A percentile compares a stretch with the other conserved stretches of the same genome.
Evolutionary conservation across 352 stramenopile genomes (phyloP).

Genomic region (Phytophthora rubi): DNA sequence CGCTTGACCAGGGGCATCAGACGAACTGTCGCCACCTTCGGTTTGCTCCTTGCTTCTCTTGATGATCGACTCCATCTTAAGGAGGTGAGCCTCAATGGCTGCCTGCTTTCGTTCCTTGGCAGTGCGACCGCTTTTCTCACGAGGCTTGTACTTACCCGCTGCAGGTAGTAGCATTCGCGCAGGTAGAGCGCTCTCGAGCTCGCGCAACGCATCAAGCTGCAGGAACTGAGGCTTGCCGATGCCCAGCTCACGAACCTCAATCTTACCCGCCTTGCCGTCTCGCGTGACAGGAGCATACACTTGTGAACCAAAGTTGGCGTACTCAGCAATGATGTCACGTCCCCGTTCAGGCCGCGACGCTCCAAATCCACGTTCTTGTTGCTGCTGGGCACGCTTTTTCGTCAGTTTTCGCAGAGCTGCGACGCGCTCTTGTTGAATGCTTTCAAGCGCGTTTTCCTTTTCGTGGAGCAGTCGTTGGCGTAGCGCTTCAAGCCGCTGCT

Average conservation of each 20-base stretch:
- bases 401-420: slow-evolving; percentile 91
- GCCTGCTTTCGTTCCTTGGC: slow-evolving; percentile 83
- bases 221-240: slow-evolving; percentile 61
- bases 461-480: slow-evolving; percentile 79
- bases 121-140: slow-evolving; percentile 59
- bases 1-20: not conserved
- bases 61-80: slow-evolving; percentile 90
- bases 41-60: slow-evolving; percentile 61
- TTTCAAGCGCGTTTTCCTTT: slow-evolving; percentile 77
- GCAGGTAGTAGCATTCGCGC: slow-evolving; percentile 54
- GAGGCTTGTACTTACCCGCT: slow-evolving; percentile 49
- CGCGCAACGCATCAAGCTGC: slow-evolving; percentile 59
- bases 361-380: slow-evolving; percentile 31
- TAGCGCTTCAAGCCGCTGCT: slow-evolving; percentile 91
- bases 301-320: slow-evolving; percentile 79
- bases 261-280: slow-evolving; percentile 60
- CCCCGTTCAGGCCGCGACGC: slow-evolving; percentile 43
- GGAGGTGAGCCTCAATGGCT: slow-evolving; percentile 77
- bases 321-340: slow-evolving; percentile 92
- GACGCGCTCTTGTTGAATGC: slow-evolving; percentile 89
- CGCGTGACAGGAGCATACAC: slow-evolving; percentile 88
- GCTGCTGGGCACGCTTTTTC: slow-evolving; percentile 77
- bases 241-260: slow-evolving; percentile 58
- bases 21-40: slow-evolving; percentile 1
- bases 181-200: slow-evolving; percentile 72